Percentiles rank a stretch among this genome's conserved stretches.
Conservation (phyloP, 2,329 filamentous ascomycete species). For the Clonostachys sp. region DNA sequence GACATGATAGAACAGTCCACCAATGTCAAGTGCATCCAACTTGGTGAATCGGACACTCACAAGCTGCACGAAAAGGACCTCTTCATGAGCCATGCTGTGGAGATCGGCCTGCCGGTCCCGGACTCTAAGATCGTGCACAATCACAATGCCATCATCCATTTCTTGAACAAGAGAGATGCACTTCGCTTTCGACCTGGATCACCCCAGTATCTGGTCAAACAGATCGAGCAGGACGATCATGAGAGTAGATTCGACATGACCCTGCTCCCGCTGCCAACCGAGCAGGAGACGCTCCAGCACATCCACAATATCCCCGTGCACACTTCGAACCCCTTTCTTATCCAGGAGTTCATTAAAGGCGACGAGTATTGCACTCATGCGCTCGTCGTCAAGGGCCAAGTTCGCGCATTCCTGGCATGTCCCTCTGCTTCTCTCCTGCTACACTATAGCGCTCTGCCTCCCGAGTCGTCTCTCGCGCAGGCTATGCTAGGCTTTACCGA, state of each 20-base stretch:
- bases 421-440: constrained; percentile 58
- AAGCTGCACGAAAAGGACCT: constrained; percentile 60
- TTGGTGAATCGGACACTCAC: constrained; percentile 49
- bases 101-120: constrained; percentile 48
- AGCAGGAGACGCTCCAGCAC: constrained; percentile 49
- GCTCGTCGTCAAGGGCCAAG: constrained; percentile 58
- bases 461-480: constrained; percentile 45
- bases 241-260: no score
- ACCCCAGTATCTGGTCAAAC: constrained; percentile 60
- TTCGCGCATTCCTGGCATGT: constrained; percentile 65
- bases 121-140: constrained; percentile 49
- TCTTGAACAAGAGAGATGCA: constrained; percentile 33
- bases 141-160: constrained; percentile 42
- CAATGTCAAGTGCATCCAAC: constrained; percentile 58
- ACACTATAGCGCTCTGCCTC: constrained; percentile 59
- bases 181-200: constrained; percentile 15
- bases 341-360: constrained; percentile 62
- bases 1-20: constrained; percentile 55
- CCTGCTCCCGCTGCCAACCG: constrained; percentile 15
- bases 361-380: constrained; percentile 70
- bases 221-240: constrained; percentile 55
- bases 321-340: constrained; percentile 46
- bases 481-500: constrained; percentile 64
- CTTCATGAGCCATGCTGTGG: constrained; percentile 55
- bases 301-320: constrained; percentile 39